Conservation (phyloP, 2,329 filamentous ascomycete genomes). For the Pyricularia sp. region DNA sequence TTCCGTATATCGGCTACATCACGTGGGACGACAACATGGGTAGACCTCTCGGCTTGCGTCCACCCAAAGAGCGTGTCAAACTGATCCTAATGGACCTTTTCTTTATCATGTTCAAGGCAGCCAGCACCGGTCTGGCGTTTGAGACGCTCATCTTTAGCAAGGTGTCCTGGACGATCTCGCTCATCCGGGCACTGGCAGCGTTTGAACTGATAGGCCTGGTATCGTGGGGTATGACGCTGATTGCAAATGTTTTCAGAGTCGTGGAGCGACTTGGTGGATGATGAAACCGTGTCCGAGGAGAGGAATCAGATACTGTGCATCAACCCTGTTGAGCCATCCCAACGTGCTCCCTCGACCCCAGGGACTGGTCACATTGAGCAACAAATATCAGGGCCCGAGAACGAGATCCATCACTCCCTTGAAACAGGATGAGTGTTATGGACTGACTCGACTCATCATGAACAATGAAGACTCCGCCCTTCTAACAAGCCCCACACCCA, state of each 20-base stretch:
- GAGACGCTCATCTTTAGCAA: constrained; percentile 12
- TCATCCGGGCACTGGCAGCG: constrained; percentile 9
- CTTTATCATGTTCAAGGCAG: constrained; percentile 95
- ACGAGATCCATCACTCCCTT: neutral
- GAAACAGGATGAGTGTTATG: neutral
- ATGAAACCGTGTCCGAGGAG: neutral
- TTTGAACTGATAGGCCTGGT: constrained; percentile 13
- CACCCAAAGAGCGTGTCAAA: constrained; percentile 71
- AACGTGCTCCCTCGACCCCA: neutral
- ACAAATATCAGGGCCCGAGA: too few species aligned
- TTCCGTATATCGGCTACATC: constrained; percentile 86
- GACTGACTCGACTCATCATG: neutral
- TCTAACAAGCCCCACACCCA: neutral
- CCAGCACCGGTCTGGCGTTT: constrained; percentile 67
- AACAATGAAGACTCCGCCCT: neutral
- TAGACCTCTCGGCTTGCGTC: constrained; percentile 78
- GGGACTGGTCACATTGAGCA: neutral
- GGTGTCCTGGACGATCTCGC: constrained; percentile 5
- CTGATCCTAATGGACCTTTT: constrained; percentile 85
- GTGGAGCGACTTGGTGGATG: constrained; percentile 12
- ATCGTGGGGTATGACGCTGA: constrained; percentile 13
- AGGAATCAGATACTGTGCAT: neutral
- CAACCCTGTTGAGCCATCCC: too few species aligned
- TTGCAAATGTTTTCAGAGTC: constrained; percentile 13
- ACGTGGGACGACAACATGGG: constrained; percentile 94